Evolutionary conservation across 78 protist genomes (phyloP).

Genomic region (Anaeramoeba flamelloides): DNA sequence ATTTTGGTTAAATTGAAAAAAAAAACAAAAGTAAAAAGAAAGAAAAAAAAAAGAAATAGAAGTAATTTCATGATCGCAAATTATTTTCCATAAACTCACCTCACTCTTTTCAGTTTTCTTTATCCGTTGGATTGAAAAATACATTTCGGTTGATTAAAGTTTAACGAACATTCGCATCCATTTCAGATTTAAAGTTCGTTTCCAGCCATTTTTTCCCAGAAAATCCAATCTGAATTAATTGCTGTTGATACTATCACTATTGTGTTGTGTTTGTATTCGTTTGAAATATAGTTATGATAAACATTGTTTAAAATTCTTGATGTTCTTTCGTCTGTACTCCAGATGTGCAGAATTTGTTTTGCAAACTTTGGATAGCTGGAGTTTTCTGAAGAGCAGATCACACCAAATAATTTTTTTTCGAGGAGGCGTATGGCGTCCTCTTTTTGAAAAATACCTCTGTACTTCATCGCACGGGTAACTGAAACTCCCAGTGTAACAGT

Average conservation of each 20-base stretch:
- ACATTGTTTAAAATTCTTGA: neutral
- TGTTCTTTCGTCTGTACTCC: neutral
- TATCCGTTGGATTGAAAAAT: too few species aligned
- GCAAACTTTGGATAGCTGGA: neutral
- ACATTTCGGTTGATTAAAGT: too few species aligned
- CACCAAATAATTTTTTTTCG: neutral
- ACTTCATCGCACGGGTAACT: neutral
- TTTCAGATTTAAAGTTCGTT: too few species aligned
- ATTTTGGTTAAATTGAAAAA: too few species aligned
- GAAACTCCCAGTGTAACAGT: too few species aligned
- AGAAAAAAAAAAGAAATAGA: too few species aligned
- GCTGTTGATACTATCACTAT: neutral
- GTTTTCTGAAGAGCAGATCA: neutral
- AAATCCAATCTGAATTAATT: neutral
- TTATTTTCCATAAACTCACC: too few species aligned
- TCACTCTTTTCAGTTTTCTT: too few species aligned
- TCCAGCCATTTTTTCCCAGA: too few species aligned
- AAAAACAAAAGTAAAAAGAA: too few species aligned
- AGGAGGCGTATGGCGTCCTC: neutral
- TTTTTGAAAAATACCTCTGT: neutral
- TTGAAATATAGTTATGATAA: neutral
- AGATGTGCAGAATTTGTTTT: neutral
- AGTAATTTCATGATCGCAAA: too few species aligned
- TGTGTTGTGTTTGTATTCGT: neutral
- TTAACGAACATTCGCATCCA: too few species aligned